Conservation (phyloP, 345 rosid genomes). For the Murraya koenigii region DNA sequence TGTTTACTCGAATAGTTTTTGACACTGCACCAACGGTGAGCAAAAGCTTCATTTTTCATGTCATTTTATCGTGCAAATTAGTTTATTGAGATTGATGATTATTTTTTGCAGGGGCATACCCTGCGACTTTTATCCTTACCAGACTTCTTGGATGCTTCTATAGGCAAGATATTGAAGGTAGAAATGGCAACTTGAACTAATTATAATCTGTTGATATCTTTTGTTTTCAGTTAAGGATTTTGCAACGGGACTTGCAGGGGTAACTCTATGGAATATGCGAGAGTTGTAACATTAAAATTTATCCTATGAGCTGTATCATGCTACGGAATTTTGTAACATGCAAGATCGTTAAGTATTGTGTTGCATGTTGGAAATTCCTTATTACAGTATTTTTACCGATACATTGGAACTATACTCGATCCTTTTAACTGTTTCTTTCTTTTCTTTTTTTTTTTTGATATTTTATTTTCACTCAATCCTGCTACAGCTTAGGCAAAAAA, state of each 20-base stretch:
- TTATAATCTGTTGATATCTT: neutral
- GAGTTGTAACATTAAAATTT: neutral
- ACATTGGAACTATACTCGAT: neutral
- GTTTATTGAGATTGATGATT: constrained; percentile 9
- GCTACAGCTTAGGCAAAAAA: constrained; percentile 85
- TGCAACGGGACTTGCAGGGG: neutral
- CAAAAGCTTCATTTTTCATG: constrained; percentile 2
- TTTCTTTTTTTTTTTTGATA: neutral
- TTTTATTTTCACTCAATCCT: constrained; percentile 1
- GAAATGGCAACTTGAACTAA: constrained; percentile 2
- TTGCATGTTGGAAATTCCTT: neutral
- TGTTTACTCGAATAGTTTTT: constrained; percentile 92
- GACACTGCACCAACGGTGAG: constrained; percentile 99
- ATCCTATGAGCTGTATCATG: neutral
- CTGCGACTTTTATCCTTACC: constrained; percentile 87
- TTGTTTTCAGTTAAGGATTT: neutral
- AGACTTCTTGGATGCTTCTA: constrained; percentile 93
- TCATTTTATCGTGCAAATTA: constrained; percentile 5
- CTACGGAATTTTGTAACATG: neutral
- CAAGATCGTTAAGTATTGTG: neutral
- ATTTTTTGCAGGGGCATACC: constrained; percentile 75
- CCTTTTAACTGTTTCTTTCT: neutral
- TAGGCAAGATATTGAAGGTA: constrained; percentile 96
- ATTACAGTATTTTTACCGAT: neutral
- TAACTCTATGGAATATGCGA: neutral